Evolutionary conservation across 108 stramenopile species (phyloP).

Genomic region (Fragilaria radians): DNA sequence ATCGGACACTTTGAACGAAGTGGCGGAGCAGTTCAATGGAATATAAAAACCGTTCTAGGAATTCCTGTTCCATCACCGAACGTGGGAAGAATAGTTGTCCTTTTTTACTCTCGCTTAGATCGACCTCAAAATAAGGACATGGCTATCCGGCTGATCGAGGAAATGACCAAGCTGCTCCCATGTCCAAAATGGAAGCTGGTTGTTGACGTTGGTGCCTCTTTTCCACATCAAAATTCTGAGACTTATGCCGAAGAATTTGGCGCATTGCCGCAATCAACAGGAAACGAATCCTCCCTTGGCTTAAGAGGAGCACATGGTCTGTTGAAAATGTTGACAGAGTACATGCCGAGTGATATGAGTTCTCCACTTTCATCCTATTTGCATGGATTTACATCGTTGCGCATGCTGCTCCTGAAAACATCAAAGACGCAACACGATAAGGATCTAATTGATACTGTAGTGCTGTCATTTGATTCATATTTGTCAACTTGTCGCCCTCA

Average conservation of each 20-base stretch:
- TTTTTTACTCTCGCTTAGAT: slow-evolving; percentile 70
- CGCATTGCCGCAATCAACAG: slow-evolving; percentile 1
- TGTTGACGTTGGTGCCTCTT: slow-evolving; percentile 49
- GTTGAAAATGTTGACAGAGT: slow-evolving; percentile 9
- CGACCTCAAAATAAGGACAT: slow-evolving; percentile 60
- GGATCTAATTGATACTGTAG: slow-evolving; percentile 34
- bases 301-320: neutral
- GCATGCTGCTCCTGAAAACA: slow-evolving; percentile 43
- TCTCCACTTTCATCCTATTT: slow-evolving; percentile 44
- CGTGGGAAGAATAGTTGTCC: slow-evolving; percentile 75
- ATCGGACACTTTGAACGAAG: slow-evolving; percentile 69
- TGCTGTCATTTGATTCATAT: slow-evolving; percentile 53
- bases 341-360: slow-evolving; percentile 44
- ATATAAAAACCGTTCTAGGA: slow-evolving; percentile 79
- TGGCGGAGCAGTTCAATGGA: slow-evolving; percentile 81
- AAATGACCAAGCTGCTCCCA: slow-evolving; percentile 70
- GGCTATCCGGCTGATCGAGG: slow-evolving; percentile 54
- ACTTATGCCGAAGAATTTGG: slow-evolving; percentile 5
- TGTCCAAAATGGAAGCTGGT: slow-evolving; percentile 86
- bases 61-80: slow-evolving; percentile 78
- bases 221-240: neutral
- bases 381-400: slow-evolving; percentile 54
- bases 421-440: slow-evolving; percentile 41
- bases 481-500: slow-evolving; percentile 25
- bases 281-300: neutral